phyloP scores from a whole-genome alignment of 1,284 basidiomycete species.

The Phaffia rhodozyma region DNA sequence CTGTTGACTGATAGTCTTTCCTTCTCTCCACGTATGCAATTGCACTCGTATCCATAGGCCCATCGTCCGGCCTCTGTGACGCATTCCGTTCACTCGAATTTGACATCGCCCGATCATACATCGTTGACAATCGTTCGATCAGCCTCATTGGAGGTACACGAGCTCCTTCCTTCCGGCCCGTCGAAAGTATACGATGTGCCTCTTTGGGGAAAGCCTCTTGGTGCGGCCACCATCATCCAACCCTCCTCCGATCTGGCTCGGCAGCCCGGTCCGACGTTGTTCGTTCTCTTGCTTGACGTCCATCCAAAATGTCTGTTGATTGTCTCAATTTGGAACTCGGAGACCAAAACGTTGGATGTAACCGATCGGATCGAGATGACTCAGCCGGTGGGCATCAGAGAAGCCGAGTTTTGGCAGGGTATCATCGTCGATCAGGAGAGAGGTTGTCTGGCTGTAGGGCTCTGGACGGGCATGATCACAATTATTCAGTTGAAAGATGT shows the following conservation, averaged over 20 bases:
- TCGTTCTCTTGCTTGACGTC: conserved; percentile 1
- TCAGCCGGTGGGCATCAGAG: conserved; percentile 23
- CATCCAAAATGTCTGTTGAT: conserved; percentile 29
- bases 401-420: conserved; percentile 33
- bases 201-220: conserved; percentile 33
- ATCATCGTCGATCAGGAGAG: conserved; percentile 25
- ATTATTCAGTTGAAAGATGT: conserved; percentile 31
- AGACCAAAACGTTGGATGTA: neutral
- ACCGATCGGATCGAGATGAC: conserved; percentile 2
- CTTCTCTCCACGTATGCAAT: neutral
- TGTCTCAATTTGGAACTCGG: conserved; percentile 22
- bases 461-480: conserved; percentile 34
- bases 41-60: conserved; percentile 24
- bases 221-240: conserved; percentile 25
- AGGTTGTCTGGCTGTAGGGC: conserved; percentile 26
- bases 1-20: neutral
- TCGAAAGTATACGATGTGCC: conserved; percentile 22
- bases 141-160: conserved; percentile 32
- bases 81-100: conserved; percentile 25
- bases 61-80: conserved; percentile 34
- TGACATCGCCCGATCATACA: conserved; percentile 22
- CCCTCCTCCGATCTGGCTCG: neutral
- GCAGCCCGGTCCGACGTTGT: neutral
- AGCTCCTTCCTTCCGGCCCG: conserved; percentile 27
- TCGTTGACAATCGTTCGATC: conserved; percentile 33